Evolutionary conservation across 352 stramenopile species (phyloP), one percentile per base, ranked within the genome.

Genomic region (Pilasporangium apinafurcum): DNA sequence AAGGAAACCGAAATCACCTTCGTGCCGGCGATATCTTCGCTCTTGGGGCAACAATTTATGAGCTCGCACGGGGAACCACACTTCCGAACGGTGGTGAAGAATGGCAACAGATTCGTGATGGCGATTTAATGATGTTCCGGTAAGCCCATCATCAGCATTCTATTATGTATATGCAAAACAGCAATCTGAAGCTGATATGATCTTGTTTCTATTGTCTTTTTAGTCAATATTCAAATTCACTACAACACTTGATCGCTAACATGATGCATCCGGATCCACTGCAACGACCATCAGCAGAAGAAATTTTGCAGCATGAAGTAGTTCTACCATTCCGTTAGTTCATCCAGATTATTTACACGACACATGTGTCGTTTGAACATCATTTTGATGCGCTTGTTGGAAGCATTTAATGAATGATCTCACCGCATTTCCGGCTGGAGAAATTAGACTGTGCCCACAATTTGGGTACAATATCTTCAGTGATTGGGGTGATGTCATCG

Each of bases 181-280:
- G 35, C 31, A 40, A 29, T 22, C 18, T 24, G 10, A 16, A 28
- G 44, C 27, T 51, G 58, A 39, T 42, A 33, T n/a, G 16, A 6
- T 51, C 18, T 9, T 44, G 32, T 52, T 32, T 16, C 8, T 17
- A 22, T 5, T 25, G 21, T 26, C 7, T 41, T n/a, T 21, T 24
- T 58, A 86, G 73, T 24, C 75, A 92, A 56, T 92, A 92, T 57
- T 90, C 81, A 20, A 92, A 88, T 63, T 90, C 81, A 30, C 58
- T 93, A 29, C 81, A 91, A 67, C 78, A 93, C 43, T 48, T 93
- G 33, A 88, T 91, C 37, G 75, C 73, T 18, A 86, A 66, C 48
- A 90, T 93, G 81, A 85, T 93, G 81, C 81, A 93, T 48, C 81
- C 78, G 12, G 81, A 93, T 35, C 76, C 76, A n/a, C 57, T 91